Base-by-base conservation (phyloP, 179 eudicot species). In the Heliamphora pulchella region DNA sequence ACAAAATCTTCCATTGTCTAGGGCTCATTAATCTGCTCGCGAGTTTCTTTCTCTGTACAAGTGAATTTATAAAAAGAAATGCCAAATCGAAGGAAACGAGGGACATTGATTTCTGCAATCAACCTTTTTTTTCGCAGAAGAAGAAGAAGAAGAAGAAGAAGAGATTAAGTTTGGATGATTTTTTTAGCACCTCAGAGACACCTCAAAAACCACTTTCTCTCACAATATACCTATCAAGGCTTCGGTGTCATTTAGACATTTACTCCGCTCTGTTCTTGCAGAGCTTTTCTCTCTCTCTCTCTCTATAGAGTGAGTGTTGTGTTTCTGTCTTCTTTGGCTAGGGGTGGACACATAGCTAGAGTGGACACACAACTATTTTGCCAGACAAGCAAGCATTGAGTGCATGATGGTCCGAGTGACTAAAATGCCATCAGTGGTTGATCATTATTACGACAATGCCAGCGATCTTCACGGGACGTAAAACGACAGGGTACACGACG, bases 91-190 rank as follows among this genome's bases (percentile, higher is more conserved):
- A 22, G 59, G 31, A 3, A 22, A 13, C 43, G 10, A 47, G 2
- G 65, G 55, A 41, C 75, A 67, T 44, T 11, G 59, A 66, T 20
- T 81, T 69, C 69, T 46, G 80, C 3, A 69, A 67, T 15, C 44
- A 8, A n/a, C 64, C 70, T 79, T 79, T 67, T 76, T 55, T 79
- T 79, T 67, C 81, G 81, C 76, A 46, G 70, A 79, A 68, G 47
- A 55, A 31, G 31, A 31, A 31, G 31, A 31, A 31, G 31, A 31
- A 31, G 31, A 31, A 31, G 31, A 31, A 66, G 10, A 22, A 10
- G 22, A 61, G 55, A 11, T 53, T 41, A 17, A n/a, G 18, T 53
- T 41, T n/a, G 31, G 73, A 54, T 15, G 64, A 68, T 4, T 15
- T 10, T 18, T 8, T 18, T 8, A 51, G 62, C 48, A 48, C 18